These are phyloP conservation scores for Coniochaeta sp. DNA, from an alignment of 2,329 filamentous ascomycete genomes.

Conservation along the genomic window DNA sequence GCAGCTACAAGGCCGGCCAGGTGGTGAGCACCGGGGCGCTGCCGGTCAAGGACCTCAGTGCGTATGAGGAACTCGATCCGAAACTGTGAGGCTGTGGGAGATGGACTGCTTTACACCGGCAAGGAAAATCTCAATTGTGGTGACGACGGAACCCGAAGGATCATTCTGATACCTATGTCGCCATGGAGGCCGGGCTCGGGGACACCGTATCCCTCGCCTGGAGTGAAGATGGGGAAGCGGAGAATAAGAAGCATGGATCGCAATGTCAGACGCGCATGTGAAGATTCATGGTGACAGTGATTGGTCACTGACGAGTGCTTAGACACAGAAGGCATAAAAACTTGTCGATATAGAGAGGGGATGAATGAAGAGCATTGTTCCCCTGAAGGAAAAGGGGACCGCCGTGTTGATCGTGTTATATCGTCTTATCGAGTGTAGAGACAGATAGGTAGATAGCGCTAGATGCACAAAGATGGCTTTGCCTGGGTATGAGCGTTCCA, in stretches of 20 bases:
- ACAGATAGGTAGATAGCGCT: background rate
- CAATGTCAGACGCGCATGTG: background rate
- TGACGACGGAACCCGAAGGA: background rate
- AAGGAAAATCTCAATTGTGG: background rate
- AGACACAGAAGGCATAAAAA: background rate
- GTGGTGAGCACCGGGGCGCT: constrained; percentile 64
- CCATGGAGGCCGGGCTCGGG: background rate
- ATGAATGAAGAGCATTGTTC: background rate
- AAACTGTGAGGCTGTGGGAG: constrained; percentile 54
- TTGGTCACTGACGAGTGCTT: background rate
- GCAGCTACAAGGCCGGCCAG: constrained; percentile 71
- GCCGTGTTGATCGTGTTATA: background rate
- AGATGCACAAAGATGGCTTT: background rate
- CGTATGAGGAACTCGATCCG: constrained; percentile 78
- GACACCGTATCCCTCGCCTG: background rate
- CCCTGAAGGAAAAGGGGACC: background rate
- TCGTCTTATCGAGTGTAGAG: background rate
- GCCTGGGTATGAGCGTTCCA: background rate
- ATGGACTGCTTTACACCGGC: background rate
- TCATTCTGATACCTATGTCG: background rate
- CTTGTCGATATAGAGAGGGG: background rate
- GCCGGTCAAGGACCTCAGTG: constrained; percentile 66
- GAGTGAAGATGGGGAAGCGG: background rate
- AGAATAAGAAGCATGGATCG: background rate
- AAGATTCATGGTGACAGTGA: background rate